A percentile compares a stretch with the other conserved stretches of the same genome.
These are phyloP conservation scores for Fistulifera pelliculosa DNA, from an alignment of 108 stramenopile species.

Conservation along the genomic window DNA sequence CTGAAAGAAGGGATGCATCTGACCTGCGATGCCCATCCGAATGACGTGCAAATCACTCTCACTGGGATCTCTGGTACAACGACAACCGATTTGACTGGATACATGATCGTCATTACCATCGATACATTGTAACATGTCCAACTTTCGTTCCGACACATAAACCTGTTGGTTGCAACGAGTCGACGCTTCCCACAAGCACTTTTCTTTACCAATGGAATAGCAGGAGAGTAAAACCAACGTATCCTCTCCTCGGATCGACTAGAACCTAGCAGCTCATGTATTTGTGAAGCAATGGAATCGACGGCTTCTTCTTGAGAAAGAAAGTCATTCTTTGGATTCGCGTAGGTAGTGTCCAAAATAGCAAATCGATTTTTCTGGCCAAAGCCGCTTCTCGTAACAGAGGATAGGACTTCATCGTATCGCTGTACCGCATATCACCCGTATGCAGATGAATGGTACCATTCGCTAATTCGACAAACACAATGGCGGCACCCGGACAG, in stretches of 20 bases:
- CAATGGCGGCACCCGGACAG: conserved; percentile 60
- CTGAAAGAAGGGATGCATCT: conserved; percentile 52
- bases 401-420: conserved; percentile 42
- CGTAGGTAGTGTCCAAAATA: conserved; percentile 67
- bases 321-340: conserved; percentile 56
- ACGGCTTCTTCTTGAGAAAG: conserved; percentile 41
- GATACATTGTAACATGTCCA: conserved; percentile 37
- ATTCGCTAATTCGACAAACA: conserved; percentile 30
- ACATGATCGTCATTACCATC: not conserved
- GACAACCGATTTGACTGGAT: conserved; percentile 18
- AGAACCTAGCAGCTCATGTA: conserved; percentile 18
- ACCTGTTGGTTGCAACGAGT: conserved; percentile 23
- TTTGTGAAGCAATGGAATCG: conserved; percentile 27
- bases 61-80: conserved; percentile 29
- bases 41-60: conserved; percentile 45
- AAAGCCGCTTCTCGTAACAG: conserved; percentile 20
- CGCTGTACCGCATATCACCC: conserved; percentile 60
- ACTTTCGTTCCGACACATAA: conserved; percentile 39
- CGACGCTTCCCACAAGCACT: conserved; percentile 41
- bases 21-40: conserved; percentile 45
- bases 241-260: not conserved
- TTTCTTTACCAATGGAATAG: conserved; percentile 68
- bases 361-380: conserved; percentile 23
- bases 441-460: conserved; percentile 43
- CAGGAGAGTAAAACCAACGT: conserved; percentile 53